Percentiles rank a stretch among this genome's conserved stretches.
Evolutionary conservation across 495 filamentous ascomycete genomes (phyloP).

Genomic region (Hyaloscypha variabilis): DNA sequence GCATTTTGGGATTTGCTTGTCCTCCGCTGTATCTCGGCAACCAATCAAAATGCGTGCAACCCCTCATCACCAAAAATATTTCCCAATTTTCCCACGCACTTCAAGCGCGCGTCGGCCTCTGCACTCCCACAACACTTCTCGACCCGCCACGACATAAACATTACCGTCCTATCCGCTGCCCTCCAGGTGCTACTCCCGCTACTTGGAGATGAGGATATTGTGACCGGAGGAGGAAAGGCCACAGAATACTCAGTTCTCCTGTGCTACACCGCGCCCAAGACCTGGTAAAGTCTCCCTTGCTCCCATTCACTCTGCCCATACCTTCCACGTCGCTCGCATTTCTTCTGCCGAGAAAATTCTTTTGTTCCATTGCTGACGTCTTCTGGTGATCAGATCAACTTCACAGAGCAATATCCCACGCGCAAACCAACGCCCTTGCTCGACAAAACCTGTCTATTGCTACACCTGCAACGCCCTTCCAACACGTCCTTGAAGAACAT

Average conservation of each 20-base stretch:
- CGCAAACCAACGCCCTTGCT: neutral
- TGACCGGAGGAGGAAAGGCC: neutral
- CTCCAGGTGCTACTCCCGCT: neutral
- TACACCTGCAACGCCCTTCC: neutral
- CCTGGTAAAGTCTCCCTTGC: neutral
- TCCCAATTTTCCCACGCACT: neutral
- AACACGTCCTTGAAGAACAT: neutral
- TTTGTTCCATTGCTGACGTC: neutral
- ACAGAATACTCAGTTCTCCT: neutral
- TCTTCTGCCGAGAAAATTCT: neutral
- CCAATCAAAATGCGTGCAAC: too few species aligned
- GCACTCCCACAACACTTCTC: neutral
- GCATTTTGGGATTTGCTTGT: too few species aligned
- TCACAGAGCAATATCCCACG: neutral
- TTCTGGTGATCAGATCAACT: neutral
- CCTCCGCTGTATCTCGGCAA: too few species aligned
- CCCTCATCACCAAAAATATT: neutral
- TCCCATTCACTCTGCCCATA: neutral
- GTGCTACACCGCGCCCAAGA: neutral
- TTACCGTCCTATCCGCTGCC: neutral
- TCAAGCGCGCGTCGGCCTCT: neutral
- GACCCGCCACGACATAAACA: neutral
- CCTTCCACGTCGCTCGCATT: neutral
- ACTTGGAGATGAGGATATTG: neutral
- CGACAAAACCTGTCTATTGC: neutral